Base-by-base conservation (phyloP, 2,329 filamentous ascomycete species). In the Emergomyces africanus region DNA sequence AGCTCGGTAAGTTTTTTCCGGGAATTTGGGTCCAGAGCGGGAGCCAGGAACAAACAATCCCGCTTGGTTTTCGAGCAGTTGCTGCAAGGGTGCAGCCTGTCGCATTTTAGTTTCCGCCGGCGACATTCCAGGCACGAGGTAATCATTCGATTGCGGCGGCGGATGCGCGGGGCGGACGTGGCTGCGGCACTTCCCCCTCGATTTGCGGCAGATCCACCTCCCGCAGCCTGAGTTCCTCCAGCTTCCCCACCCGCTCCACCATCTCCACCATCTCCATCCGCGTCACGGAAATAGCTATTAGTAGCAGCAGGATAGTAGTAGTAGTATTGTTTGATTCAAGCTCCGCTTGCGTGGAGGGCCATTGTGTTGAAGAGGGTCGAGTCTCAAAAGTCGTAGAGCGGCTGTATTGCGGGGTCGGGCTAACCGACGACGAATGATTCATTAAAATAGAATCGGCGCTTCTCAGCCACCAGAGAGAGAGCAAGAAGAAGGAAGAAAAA, bases 21-120 rank as follows among this genome's bases (percentile, higher is more conserved):
- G 57, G 83, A 83, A 8, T 82, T 82, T 61, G 86, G 80, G 69
- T 90, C 87, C n/a, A 88, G 75, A 25, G 83, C 80, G 0, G 83
- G 81, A 1, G 83, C 82, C 41, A 89, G 78, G 67, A 87, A 89
- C 42, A 87, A 68, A 64, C 81, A 83, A 23, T 81, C 79, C 28
- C 79, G 76, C 25, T 70, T 72, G 53, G 77, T 76, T 66, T 79
- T 80, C 61, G 71, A 65, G 64, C 71, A 72, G 69, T 87, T 88
- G 64, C 78, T 78, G 68, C 87, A 90, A 61, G 87, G 85, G 58
- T 86, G 81, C 23, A 77, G 72, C 69, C 88, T 88, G 74, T 88
- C 84, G 74, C 88, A 91, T 70, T 87, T 88, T 61, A 90, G 77
- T 72, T 91, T 90, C 44, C 87, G 80, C 44, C 86, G 81, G 41